These are phyloP conservation scores for Nemania bipapillata DNA, from an alignment of 2,329 filamentous ascomycete species.

Conservation along the genomic window DNA sequence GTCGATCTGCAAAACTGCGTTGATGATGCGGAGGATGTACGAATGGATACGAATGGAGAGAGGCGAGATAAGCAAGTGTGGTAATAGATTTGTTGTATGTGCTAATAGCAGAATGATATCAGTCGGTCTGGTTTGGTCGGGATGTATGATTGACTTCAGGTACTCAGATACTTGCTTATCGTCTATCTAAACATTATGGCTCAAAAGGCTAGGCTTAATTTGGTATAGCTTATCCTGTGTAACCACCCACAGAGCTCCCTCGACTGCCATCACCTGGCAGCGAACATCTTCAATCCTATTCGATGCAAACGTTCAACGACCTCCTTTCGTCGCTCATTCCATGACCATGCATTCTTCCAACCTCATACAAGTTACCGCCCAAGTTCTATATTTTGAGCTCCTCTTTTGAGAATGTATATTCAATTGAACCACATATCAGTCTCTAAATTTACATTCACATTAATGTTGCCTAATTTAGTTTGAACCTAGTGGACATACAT, in stretches of 20 bases:
- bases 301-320: background rate
- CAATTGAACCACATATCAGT: background rate
- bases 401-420: too few species aligned
- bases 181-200: too few species aligned
- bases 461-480: background rate
- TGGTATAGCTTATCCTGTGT: too few species aligned
- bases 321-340: background rate
- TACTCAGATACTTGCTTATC: too few species aligned
- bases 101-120: background rate
- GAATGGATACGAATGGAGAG: background rate
- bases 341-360: background rate
- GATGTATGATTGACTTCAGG: background rate
- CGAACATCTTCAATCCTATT: background rate
- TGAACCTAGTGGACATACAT: background rate
- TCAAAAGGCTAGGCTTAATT: background rate
- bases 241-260: too few species aligned
- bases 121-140: background rate
- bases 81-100: background rate
- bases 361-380: background rate
- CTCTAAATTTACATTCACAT: background rate
- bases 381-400: too few species aligned
- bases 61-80: conserved; percentile 7
- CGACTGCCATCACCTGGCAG: background rate
- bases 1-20: conserved; percentile 1
- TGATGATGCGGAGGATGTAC: background rate